These are phyloP conservation scores for Luzula sylvatica DNA, from an alignment of 176 grass and related monocot genomes.

Conservation along the genomic window DNA sequence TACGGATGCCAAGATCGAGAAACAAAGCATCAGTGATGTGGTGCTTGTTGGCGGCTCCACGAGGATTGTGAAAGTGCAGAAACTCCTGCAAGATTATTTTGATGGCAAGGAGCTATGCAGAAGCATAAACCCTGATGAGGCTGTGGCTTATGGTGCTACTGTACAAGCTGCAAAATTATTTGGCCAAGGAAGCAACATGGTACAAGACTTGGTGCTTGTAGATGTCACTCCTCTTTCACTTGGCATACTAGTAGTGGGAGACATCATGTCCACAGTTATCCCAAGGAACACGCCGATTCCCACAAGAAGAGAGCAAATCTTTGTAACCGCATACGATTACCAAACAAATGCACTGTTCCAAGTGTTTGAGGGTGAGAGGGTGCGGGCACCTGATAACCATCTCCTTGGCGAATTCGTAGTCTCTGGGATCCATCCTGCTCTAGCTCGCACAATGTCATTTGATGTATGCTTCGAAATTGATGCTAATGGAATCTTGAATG, in stretches of 20 bases:
- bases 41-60: background rate
- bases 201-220: constrained; percentile 6
- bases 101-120: background rate
- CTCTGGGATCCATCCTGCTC: constrained; percentile 3
- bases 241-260: background rate
- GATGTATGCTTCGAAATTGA: constrained; percentile 20
- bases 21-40: background rate
- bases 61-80: background rate
- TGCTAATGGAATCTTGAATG: constrained; percentile 21
- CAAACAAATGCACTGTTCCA: background rate
- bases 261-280: constrained; percentile 3
- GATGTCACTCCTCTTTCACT: constrained; percentile 21
- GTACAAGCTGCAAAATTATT: constrained; percentile 5
- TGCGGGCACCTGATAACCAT: constrained; percentile 8
- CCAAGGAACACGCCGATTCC: constrained; percentile 53
- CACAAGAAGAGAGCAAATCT: constrained; percentile 14
- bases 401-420: constrained; percentile 11
- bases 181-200: constrained; percentile 4
- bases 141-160: constrained; percentile 13
- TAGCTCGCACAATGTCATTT: background rate
- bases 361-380: constrained; percentile 21
- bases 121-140: background rate
- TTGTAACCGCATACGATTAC: background rate
- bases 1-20: background rate
- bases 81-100: constrained; percentile 1